phyloP scores from a whole-genome alignment of 2,329 filamentous ascomycete species.

The Diaporthe amygdali region DNA sequence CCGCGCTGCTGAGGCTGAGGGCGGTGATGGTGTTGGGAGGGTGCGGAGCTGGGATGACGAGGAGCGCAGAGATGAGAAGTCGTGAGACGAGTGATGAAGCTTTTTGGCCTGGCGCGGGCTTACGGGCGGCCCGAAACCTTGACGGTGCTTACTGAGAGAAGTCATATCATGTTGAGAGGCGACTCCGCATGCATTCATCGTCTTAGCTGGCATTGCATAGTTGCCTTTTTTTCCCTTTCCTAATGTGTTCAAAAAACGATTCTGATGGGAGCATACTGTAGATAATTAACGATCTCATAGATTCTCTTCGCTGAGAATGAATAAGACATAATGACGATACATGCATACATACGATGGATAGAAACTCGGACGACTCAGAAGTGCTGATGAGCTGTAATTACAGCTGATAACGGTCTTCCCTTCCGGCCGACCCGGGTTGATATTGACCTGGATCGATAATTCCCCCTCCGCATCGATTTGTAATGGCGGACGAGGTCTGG shows the following conservation, averaged over 20 bases:
- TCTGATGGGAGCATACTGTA: background rate
- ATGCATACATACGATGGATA: too few species aligned
- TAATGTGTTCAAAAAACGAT: background rate
- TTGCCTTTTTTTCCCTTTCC: too few species aligned
- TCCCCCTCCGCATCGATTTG: background rate
- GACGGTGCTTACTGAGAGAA: too few species aligned
- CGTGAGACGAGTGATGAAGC: background rate
- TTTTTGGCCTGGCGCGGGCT: background rate
- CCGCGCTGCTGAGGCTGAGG: slow-evolving; percentile 22
- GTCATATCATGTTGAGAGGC: background rate
- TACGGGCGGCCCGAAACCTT: background rate
- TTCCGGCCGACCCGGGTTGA: background rate
- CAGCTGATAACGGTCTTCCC: background rate
- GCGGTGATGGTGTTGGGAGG: slow-evolving; percentile 2
- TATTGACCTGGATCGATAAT: background rate
- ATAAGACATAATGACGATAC: background rate
- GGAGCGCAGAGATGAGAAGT: slow-evolving; percentile 11
- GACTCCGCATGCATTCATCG: background rate
- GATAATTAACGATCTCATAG: background rate
- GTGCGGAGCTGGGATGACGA: slow-evolving; percentile 29
- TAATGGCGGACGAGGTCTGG: background rate
- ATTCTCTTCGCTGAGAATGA: background rate
- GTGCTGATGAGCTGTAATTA: background rate
- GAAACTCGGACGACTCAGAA: too few species aligned
- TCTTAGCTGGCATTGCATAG: background rate